Percentiles rank a stretch among this genome's conserved stretches.
Conservation (phyloP, 23 red algal species). For the Pyropia yezoensis region DNA sequence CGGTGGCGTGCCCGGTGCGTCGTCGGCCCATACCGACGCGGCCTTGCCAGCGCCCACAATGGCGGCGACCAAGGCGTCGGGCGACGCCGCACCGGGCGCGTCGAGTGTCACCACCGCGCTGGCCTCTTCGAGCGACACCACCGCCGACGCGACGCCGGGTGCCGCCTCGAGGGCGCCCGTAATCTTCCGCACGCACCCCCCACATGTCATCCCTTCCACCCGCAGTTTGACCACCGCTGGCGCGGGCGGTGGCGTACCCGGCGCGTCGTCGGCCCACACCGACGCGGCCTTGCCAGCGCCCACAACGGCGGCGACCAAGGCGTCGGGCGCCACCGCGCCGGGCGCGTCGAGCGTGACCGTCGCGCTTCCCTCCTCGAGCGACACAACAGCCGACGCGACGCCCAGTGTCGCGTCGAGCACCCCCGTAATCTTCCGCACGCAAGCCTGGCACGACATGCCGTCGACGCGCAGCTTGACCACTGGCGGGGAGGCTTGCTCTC, state of each 20-base stretch:
- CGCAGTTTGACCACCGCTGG: not conserved
- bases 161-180: not conserved
- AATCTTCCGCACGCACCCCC: not conserved
- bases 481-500: not conserved
- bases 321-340: not conserved
- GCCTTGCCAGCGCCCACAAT: too few species aligned
- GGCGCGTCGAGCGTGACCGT: conserved; percentile 5
- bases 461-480: conserved; percentile 16
- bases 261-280: not conserved
- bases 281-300: conserved; percentile 26
- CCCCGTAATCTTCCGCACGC: conserved; percentile 8
- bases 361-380: conserved; percentile 7
- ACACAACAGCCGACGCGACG: conserved; percentile 8
- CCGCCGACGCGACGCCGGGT: not conserved
- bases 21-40: too few species aligned
- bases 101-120: too few species aligned
- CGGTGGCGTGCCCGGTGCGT: not conserved
- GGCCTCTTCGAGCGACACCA: not conserved
- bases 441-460: conserved; percentile 19
- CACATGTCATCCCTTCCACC: not conserved
- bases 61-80: too few species aligned
- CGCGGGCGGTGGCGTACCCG: not conserved
- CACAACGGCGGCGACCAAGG: conserved; percentile 12
- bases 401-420: conserved; percentile 9
- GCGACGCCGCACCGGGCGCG: too few species aligned